Evolutionary conservation across 1,284 basidiomycete genomes (phyloP).

Genomic region (Austropuccinia psidii): DNA sequence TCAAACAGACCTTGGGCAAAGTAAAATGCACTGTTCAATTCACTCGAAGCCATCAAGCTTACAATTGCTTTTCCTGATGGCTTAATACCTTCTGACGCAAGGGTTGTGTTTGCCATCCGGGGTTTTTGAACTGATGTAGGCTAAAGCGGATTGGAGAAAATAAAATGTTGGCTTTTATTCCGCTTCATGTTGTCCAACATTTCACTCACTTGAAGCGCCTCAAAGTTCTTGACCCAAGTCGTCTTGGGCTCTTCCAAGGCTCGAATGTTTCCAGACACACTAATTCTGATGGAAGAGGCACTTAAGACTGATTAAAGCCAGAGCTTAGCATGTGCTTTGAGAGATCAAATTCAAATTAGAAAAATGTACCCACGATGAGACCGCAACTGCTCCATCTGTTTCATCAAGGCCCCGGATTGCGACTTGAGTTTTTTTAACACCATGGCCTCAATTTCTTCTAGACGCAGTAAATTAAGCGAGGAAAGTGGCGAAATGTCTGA

Average conservation of each 20-base stretch:
- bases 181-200: background rate
- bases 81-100: conserved; percentile 70
- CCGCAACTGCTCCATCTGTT: conserved; percentile 66
- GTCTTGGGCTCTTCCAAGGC: conserved; percentile 63
- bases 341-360: background rate
- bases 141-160: conserved; percentile 46
- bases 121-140: conserved; percentile 59
- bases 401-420: conserved; percentile 63
- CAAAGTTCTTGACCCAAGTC: conserved; percentile 66
- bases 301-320: conserved; percentile 57
- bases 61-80: conserved; percentile 67
- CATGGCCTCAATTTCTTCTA: conserved; percentile 70
- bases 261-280: conserved; percentile 76
- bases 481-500: conserved; percentile 63
- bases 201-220: conserved; percentile 56
- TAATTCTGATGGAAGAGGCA: conserved; percentile 72
- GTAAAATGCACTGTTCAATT: conserved; percentile 79
- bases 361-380: conserved; percentile 55
- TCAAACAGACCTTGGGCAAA: conserved; percentile 58
- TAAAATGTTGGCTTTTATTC: conserved; percentile 3
- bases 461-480: conserved; percentile 62
- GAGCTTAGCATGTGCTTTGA: background rate
- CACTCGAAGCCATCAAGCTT: conserved; percentile 82
- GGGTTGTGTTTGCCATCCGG: conserved; percentile 60
- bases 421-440: conserved; percentile 66